Evolutionary conservation across 495 filamentous ascomycete genomes (phyloP).

Genomic region (Aspergillus egyptiacus): DNA sequence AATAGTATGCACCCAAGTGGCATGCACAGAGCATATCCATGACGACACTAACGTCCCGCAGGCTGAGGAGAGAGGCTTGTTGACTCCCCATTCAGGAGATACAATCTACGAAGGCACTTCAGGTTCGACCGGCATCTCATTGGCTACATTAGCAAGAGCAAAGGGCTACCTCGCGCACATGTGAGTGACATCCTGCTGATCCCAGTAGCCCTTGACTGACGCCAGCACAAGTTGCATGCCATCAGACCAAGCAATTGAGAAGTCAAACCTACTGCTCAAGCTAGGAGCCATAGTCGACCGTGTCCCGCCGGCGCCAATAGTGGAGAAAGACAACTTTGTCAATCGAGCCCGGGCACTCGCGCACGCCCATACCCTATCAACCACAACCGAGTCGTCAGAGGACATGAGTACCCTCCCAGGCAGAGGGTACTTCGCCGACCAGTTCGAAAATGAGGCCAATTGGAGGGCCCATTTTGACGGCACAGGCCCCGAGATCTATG

Average conservation of each 20-base stretch:
- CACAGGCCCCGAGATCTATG: slow-evolving; percentile 84
- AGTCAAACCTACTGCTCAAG: slow-evolving; percentile 79
- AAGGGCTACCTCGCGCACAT: slow-evolving; percentile 90
- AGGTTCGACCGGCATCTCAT: slow-evolving; percentile 87
- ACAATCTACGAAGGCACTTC: slow-evolving; percentile 97
- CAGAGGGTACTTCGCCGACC: slow-evolving; percentile 87
- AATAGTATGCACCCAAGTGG: slow-evolving; percentile 45
- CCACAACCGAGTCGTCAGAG: slow-evolving; percentile 19
- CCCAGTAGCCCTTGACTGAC: slow-evolving; percentile 6
- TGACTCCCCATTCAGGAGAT: slow-evolving; percentile 78
- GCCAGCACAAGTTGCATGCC: slow-evolving; percentile 70
- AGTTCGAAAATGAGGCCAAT: slow-evolving; percentile 89
- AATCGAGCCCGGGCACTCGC: slow-evolving; percentile 83
- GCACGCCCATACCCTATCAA: slow-evolving; percentile 56
- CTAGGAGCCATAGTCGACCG: slow-evolving; percentile 86
- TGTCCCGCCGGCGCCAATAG: slow-evolving; percentile 85
- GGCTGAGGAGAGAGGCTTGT: slow-evolving; percentile 72
- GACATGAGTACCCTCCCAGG: slow-evolving; percentile 22
- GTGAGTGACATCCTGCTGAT: slow-evolving; percentile 30
- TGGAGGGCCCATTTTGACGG: slow-evolving; percentile 73
- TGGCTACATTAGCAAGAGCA: slow-evolving; percentile 82
- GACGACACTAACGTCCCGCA: slow-evolving; percentile 23
- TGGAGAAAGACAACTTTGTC: slow-evolving; percentile 87
- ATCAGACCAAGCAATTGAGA: slow-evolving; percentile 82
- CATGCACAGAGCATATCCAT: slow-evolving; percentile 5